phyloP scores from a whole-genome alignment of 2,329 filamentous ascomycete genomes.

The Furcasterigmium furcatum region DNA sequence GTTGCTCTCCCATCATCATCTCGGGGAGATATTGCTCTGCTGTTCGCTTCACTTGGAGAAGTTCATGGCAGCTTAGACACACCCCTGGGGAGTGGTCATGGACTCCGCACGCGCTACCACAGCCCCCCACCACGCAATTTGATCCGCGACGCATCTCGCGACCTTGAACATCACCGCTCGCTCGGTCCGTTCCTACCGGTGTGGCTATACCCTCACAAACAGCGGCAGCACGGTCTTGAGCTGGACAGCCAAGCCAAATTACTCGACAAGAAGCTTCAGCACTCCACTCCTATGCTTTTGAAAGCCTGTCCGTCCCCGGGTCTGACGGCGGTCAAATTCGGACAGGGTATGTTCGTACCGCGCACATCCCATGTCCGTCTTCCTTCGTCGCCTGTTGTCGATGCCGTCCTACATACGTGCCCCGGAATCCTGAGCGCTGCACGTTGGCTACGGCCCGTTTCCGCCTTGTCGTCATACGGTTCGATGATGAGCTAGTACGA shows the following conservation, averaged over 20 bases:
- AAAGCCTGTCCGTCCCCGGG: neutral
- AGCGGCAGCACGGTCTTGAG: conserved; percentile 22
- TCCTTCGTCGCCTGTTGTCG: too few relatives aligned
- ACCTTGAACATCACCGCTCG: conserved; percentile 24
- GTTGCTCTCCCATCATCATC: too few relatives aligned
- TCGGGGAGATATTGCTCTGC: too few relatives aligned
- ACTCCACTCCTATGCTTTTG: neutral
- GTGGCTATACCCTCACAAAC: conserved; percentile 27
- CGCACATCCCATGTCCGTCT: too few relatives aligned
- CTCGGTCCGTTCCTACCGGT: conserved; percentile 38
- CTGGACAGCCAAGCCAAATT: conserved; percentile 20
- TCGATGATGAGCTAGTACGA: neutral
- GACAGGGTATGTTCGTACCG: neutral
- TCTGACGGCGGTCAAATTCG: neutral
- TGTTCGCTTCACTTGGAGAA: too few relatives aligned
- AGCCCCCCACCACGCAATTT: conserved; percentile 12
- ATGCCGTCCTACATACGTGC: too few relatives aligned
- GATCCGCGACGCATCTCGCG: conserved; percentile 8
- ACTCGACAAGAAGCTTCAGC: conserved; percentile 14
- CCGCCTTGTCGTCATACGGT: neutral
- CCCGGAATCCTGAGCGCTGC: neutral
- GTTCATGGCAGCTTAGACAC: neutral
- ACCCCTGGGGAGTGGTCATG: neutral
- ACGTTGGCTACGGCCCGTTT: neutral
- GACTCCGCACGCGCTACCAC: conserved; percentile 15